A percentile compares a stretch with the other conserved stretches of the same genome.
Conservation (phyloP, 2,329 filamentous ascomycete species). For the Mycosphaerella sp. region DNA sequence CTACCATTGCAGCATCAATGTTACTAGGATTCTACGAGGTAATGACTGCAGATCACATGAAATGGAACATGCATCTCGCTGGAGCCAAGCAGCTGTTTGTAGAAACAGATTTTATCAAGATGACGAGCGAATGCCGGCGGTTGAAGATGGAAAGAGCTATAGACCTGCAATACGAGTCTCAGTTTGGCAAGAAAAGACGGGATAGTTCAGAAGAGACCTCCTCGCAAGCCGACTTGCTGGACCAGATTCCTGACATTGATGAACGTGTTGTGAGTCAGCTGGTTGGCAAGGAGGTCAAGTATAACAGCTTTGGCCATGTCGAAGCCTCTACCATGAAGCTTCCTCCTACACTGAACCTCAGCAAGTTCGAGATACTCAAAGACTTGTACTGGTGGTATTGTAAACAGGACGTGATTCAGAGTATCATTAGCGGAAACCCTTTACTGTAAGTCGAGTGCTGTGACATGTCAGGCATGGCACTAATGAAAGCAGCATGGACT, state of each 20-base stretch:
- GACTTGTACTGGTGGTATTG: slow-evolving; percentile 96
- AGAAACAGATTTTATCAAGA: slow-evolving; percentile 71
- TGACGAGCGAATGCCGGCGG: slow-evolving; percentile 64
- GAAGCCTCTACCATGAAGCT: slow-evolving; percentile 34
- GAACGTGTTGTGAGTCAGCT: slow-evolving; percentile 53
- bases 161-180: slow-evolving; percentile 34
- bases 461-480: background rate
- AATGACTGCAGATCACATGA: slow-evolving; percentile 86
- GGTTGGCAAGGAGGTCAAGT: slow-evolving; percentile 52
- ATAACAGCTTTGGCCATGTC: slow-evolving; percentile 52
- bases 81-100: slow-evolving; percentile 75
- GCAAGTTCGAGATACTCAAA: slow-evolving; percentile 71
- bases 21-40: slow-evolving; percentile 90
- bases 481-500: slow-evolving; percentile 59
- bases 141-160: slow-evolving; percentile 51
- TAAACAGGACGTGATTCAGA: slow-evolving; percentile 91
- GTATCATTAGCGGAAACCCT: slow-evolving; percentile 76
- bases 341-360: slow-evolving; percentile 53
- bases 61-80: slow-evolving; percentile 89
- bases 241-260: slow-evolving; percentile 45
- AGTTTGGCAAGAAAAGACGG: slow-evolving; percentile 16
- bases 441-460: slow-evolving; percentile 61
- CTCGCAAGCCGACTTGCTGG: slow-evolving; percentile 28
- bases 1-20: slow-evolving; percentile 81
- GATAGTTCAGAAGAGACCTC: slow-evolving; percentile 15